These are phyloP conservation scores for Heliamphora pulchella DNA, from an alignment of 179 eudicot species.

Conservation along the genomic window DNA sequence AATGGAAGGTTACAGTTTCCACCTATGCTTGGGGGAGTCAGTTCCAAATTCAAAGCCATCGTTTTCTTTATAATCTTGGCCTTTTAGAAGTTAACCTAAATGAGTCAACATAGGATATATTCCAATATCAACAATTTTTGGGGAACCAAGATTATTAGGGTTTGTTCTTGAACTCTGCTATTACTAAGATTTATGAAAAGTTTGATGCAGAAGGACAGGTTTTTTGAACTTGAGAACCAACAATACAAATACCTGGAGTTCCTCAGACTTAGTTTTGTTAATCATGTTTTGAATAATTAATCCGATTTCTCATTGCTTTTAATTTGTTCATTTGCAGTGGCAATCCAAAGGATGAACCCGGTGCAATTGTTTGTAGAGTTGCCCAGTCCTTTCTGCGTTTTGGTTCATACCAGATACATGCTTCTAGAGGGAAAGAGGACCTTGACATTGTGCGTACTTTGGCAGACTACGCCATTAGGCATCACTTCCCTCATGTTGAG, in stretches of 20 bases:
- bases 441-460: conserved; percentile 67
- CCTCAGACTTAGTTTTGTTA: neutral
- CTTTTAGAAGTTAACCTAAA: no score
- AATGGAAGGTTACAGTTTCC: neutral
- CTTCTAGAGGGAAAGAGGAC: conserved; percentile 84
- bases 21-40: neutral
- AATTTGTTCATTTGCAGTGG: conserved; percentile 62
- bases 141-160: neutral
- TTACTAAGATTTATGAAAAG: neutral
- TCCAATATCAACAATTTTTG: neutral
- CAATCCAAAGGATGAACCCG: conserved; percentile 98
- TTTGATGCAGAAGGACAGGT: neutral
- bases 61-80: neutral
- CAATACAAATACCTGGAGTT: neutral
- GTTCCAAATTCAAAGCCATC: neutral
- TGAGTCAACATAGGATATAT: neutral
- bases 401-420: conserved; percentile 96
- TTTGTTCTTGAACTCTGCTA: conserved; percentile 8
- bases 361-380: conserved; percentile 97
- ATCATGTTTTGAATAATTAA: neutral
- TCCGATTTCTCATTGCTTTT: neutral
- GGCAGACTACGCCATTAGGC: conserved; percentile 79
- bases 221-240: neutral
- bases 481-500: conserved; percentile 90
- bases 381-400: conserved; percentile 95